These are phyloP conservation scores for Nasturtium officinale DNA, from an alignment of 345 rosid genomes.

Conservation along the genomic window DNA sequence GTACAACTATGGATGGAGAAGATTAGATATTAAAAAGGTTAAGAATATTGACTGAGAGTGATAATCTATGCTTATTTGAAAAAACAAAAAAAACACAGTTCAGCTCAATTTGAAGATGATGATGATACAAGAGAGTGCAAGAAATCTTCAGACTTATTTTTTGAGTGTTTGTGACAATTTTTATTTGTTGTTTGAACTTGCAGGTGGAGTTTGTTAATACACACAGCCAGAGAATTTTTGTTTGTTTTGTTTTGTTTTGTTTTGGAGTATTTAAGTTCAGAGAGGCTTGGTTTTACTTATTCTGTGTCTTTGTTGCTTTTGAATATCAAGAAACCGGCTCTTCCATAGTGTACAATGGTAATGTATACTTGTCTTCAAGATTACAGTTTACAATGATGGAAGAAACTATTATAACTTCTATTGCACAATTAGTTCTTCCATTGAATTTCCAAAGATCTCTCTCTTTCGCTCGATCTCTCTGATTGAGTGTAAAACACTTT, in stretches of 20 bases:
- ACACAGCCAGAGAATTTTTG: conserved; percentile 51
- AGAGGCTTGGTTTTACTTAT: conserved; percentile 54
- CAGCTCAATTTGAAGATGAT: conserved; percentile 48
- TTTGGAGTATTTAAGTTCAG: conserved; percentile 41
- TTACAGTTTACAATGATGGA: conserved; percentile 20
- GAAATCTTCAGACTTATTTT: conserved; percentile 24
- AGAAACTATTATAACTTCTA: not conserved
- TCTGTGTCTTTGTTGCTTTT: conserved; percentile 58
- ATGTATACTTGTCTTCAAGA: conserved; percentile 32
- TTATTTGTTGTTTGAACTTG: conserved; percentile 48
- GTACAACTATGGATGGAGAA: conserved; percentile 51
- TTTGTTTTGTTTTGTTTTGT: no score
- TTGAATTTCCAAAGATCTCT: not conserved
- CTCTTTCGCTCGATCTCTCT: not conserved
- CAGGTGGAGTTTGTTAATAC: conserved; percentile 68
- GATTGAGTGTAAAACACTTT: not conserved
- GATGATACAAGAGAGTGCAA: conserved; percentile 30
- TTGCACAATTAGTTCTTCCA: conserved; percentile 2
- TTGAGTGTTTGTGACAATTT: conserved; percentile 33
- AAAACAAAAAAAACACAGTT: conserved; percentile 47
- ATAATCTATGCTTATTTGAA: conserved; percentile 46
- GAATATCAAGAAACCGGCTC: conserved; percentile 45
- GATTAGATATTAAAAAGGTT: conserved; percentile 26
- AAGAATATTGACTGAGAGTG: conserved; percentile 49
- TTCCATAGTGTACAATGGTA: conserved; percentile 33